Evolutionary conservation across 192 early-diverging fungal genomes (phyloP).

Genomic region (Lobosporangium transversale): DNA sequence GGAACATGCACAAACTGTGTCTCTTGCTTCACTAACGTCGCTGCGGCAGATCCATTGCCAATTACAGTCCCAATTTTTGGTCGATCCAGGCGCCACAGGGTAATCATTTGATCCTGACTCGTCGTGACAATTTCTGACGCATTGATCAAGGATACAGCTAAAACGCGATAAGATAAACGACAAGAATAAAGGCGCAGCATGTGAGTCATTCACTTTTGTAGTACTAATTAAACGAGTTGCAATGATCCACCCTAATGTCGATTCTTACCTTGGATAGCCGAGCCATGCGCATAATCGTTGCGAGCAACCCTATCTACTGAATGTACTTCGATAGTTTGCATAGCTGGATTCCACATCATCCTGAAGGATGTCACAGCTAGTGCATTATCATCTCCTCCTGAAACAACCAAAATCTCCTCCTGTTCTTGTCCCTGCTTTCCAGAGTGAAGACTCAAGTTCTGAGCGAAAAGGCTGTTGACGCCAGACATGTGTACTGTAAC

Average conservation of each 20-base stretch:
- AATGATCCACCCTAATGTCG: neutral
- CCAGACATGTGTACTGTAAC: constrained; percentile 72
- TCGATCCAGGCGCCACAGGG: constrained; percentile 58
- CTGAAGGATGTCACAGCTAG: constrained; percentile 48
- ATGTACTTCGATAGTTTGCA: neutral
- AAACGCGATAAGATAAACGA: neutral
- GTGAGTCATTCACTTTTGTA: too few relatives aligned
- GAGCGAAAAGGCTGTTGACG: constrained; percentile 73
- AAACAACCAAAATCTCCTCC: constrained; percentile 57
- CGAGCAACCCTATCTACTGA: constrained; percentile 16
- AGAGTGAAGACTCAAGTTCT: neutral
- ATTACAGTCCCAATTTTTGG: neutral
- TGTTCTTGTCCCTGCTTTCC: neutral
- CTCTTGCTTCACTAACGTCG: constrained; percentile 29
- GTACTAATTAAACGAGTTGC: neutral
- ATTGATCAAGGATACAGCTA: constrained; percentile 56
- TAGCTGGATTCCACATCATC: constrained; percentile 9
- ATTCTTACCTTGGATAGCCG: constrained; percentile 70
- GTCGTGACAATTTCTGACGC: constrained; percentile 56
- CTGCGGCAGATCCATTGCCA: constrained; percentile 1
- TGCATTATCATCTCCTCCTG: constrained; percentile 85
- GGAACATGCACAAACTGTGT: constrained; percentile 70
- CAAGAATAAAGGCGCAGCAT: too few relatives aligned
- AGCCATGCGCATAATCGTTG: constrained; percentile 68
- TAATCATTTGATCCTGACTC: constrained; percentile 78